Base-by-base conservation (phyloP, 495 filamentous ascomycete species). In the Pyrenula massariospora region DNA sequence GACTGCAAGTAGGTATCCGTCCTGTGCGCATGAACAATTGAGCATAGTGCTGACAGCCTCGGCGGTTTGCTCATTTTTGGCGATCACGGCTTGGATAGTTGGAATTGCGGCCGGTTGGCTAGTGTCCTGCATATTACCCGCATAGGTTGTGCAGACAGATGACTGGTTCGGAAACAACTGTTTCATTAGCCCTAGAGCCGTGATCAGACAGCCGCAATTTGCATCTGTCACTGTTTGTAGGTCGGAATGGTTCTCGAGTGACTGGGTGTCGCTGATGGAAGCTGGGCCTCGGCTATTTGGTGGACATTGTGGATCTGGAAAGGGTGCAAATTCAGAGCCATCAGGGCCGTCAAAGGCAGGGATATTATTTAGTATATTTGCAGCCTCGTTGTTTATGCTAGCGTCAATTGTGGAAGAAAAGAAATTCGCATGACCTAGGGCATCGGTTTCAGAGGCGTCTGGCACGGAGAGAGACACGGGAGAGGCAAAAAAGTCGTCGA, bases 1-100 rank as follows among this genome's bases (percentile, higher is more conserved):
- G 3, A 68, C 59, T 22, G 63, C 51, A 36, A 68, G 57, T 21
- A 64, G 55, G 36, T 66, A 69, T 12, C 54, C 54, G 51, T 66
- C 63, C 2, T 66, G 50, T 0, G 62, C 55, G 56, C 63, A 65
- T 25, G 48, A 48, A 48, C 65, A 69, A 22, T 59, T 19, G 5
- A 69, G 56, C 31, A 68, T 68, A 2, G 31, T 55, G 50, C 25
- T 58, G 12, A 68, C 53, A 1, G 60, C 56, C 52, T 65, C 56
- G 50, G 68, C 57, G 20, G 53, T 59, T 15, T 58, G 48, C 51
- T 64, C 59, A 24, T 69, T 69, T 25, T 64, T 15, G 19, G 56
- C 51, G 21, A 69, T 56, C 0, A 69, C 61, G 23, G 54, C 23
- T 51, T 64, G 65, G 21, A 65, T 49, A n/a, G 60, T 65, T 1